Conservation (phyloP, 768 basidiomycete species). For the Boletus bicolor region DNA sequence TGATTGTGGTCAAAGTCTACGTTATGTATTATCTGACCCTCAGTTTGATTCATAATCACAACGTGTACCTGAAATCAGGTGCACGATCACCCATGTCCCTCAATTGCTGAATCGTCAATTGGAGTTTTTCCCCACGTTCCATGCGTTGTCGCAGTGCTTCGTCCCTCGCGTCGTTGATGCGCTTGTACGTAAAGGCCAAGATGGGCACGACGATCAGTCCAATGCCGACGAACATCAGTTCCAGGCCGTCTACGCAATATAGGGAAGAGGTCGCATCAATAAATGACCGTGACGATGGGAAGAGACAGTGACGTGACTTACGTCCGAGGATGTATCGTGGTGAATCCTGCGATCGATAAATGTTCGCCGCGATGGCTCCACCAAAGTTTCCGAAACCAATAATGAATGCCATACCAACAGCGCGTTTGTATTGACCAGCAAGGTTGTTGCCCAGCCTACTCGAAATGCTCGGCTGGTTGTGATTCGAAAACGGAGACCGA, state of each 20-base stretch:
- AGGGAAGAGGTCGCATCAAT: background rate
- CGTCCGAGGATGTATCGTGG: slow-evolving; percentile 64
- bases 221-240: slow-evolving; percentile 67
- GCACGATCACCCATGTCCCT: slow-evolving; percentile 55
- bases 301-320: slow-evolving; percentile 31
- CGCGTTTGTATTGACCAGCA: slow-evolving; percentile 68
- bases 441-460: slow-evolving; percentile 54
- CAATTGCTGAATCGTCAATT: slow-evolving; percentile 15
- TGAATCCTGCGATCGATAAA: slow-evolving; percentile 56
- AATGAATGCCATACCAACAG: slow-evolving; percentile 62
- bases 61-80: slow-evolving; percentile 59
- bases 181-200: slow-evolving; percentile 46
- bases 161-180: slow-evolving; percentile 57
- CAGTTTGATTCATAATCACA: slow-evolving; percentile 20
- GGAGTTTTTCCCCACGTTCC: slow-evolving; percentile 20
- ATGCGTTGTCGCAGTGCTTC: slow-evolving; percentile 2
- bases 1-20: no score
- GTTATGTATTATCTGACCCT: no score
- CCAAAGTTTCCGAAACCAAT: slow-evolving; percentile 53
- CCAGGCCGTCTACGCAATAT: slow-evolving; percentile 46
- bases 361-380: slow-evolving; percentile 61
- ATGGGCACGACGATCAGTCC: slow-evolving; percentile 53
- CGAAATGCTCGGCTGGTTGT: background rate
- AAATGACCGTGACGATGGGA: background rate
- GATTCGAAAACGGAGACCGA: slow-evolving; percentile 12